A percentile compares a stretch with the other conserved stretches of the same genome.
Conservation (phyloP, 2,329 filamentous ascomycete species). For the Aspergillus costaricaensis region DNA sequence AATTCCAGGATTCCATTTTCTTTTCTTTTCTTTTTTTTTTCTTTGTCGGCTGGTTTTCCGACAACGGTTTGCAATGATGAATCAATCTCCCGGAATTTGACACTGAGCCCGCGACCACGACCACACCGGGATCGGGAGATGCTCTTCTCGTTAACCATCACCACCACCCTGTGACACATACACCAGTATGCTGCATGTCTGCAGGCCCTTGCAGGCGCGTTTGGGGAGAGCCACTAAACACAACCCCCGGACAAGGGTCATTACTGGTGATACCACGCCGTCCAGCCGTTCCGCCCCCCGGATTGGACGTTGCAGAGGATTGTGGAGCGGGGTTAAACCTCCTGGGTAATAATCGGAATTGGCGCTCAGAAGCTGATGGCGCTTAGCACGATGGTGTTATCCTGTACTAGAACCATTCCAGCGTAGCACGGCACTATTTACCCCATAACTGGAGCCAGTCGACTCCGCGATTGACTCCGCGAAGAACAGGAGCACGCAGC, state of each 20-base stretch:
- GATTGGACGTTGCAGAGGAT: constrained; percentile 7
- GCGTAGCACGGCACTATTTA: background rate
- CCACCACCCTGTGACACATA: constrained; percentile 15
- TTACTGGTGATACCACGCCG: constrained; percentile 11
- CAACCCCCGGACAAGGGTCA: background rate
- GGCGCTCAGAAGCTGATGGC: background rate
- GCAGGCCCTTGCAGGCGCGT: constrained; percentile 18
- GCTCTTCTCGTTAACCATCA: background rate
- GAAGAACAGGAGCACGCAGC: background rate
- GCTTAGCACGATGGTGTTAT: background rate
- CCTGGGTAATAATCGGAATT: background rate
- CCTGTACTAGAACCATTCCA: background rate
- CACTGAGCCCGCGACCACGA: background rate
- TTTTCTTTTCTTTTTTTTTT: constrained; percentile 3
- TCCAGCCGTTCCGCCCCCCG: constrained; percentile 8
- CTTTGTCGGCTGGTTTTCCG: constrained; percentile 1
- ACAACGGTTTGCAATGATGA: background rate
- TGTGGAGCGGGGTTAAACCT: background rate
- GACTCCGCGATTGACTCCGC: background rate
- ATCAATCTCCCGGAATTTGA: constrained; percentile 1
- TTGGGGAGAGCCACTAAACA: constrained; percentile 2
- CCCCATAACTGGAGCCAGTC: background rate
- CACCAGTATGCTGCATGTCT: constrained; percentile 13
- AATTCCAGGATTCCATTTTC: background rate
- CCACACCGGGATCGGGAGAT: background rate